A percentile compares a stretch with the other conserved stretches of the same genome.
These are phyloP conservation scores for Coniosporium tulheliwenetii DNA, from an alignment of 2,329 filamentous ascomycete species.

Conservation along the genomic window DNA sequence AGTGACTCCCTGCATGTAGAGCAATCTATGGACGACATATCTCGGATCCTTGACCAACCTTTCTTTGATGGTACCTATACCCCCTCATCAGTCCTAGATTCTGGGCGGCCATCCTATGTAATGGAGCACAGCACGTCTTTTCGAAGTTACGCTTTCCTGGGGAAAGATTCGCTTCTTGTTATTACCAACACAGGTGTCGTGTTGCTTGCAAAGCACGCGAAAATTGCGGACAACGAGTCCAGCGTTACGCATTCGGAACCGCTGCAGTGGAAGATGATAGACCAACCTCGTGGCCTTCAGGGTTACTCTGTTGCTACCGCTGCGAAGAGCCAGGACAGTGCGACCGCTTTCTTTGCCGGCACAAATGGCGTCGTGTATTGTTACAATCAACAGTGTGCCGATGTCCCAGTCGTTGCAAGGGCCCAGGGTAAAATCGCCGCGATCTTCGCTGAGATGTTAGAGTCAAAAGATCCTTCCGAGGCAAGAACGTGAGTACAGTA, in stretches of 20 bases:
- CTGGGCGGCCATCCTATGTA: too few relatives aligned
- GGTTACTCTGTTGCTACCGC: conserved; percentile 32
- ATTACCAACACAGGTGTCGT: conserved; percentile 45
- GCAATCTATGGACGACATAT: too few relatives aligned
- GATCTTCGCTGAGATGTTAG: conserved; percentile 14
- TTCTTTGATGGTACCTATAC: too few relatives aligned
- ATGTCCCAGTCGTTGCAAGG: conserved; percentile 12
- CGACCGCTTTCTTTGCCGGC: conserved; percentile 26
- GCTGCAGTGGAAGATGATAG: too few relatives aligned
- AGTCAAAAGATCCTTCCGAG: background rate
- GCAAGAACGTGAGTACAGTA: background rate
- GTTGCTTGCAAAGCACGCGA: conserved; percentile 19
- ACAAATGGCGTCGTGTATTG: conserved; percentile 25
- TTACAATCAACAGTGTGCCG: conserved; percentile 11
- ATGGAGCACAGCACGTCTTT: conserved; percentile 17
- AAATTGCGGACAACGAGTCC: too few relatives aligned
- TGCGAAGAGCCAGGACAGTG: conserved; percentile 18
- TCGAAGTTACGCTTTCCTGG: conserved; percentile 48
- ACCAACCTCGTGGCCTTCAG: conserved; percentile 16
- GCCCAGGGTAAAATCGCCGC: conserved; percentile 23
- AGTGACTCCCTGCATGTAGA: too few relatives aligned
- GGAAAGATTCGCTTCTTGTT: conserved; percentile 35
- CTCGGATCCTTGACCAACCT: too few relatives aligned
- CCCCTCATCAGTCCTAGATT: too few relatives aligned
- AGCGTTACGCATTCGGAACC: too few relatives aligned